Percentiles rank a stretch among this genome's conserved stretches.
phyloP scores from a whole-genome alignment of 768 basidiomycete genomes.

The Tremella yokohamensis region DNA sequence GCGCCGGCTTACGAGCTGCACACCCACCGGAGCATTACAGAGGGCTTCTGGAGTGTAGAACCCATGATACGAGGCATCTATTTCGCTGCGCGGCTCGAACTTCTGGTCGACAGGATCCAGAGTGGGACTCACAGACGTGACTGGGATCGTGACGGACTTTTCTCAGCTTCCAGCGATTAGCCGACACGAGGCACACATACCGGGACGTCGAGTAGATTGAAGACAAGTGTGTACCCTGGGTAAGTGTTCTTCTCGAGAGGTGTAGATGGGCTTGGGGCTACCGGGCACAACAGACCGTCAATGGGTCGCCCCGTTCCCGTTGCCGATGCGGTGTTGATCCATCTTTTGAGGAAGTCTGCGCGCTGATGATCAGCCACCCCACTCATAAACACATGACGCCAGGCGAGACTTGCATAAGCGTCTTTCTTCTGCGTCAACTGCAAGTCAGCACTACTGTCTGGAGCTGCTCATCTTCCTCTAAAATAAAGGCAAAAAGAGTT shows the following conservation, averaged over 20 bases:
- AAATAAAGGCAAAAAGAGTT: no score
- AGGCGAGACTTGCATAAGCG: not conserved
- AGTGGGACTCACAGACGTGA: not conserved
- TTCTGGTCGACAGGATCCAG: not conserved
- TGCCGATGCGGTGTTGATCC: conserved; percentile 2
- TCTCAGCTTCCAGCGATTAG: no score
- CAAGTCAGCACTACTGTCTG: no score
- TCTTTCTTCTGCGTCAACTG: conserved; percentile 1
- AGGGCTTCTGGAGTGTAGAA: conserved; percentile 2
- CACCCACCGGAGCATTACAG: not conserved
- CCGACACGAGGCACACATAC: not conserved
- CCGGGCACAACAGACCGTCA: conserved; percentile 7
- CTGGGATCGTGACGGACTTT: conserved; percentile 1
- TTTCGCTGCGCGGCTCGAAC: not conserved
- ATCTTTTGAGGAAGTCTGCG: not conserved
- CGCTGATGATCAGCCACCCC: not conserved
- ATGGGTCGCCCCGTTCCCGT: conserved; percentile 7
- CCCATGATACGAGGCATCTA: not conserved
- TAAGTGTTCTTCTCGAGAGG: conserved; percentile 4
- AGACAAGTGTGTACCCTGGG: not conserved
- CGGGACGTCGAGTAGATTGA: conserved; percentile 6
- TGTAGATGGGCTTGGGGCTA: not conserved
- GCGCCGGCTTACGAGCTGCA: conserved; percentile 7
- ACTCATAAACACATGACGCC: not conserved
- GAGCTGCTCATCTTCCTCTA: no score